A percentile compares a stretch with the other conserved stretches of the same genome.
Evolutionary conservation across 2,329 filamentous ascomycete genomes (phyloP).

Genomic region (Chrysosporium keratinophilum): DNA sequence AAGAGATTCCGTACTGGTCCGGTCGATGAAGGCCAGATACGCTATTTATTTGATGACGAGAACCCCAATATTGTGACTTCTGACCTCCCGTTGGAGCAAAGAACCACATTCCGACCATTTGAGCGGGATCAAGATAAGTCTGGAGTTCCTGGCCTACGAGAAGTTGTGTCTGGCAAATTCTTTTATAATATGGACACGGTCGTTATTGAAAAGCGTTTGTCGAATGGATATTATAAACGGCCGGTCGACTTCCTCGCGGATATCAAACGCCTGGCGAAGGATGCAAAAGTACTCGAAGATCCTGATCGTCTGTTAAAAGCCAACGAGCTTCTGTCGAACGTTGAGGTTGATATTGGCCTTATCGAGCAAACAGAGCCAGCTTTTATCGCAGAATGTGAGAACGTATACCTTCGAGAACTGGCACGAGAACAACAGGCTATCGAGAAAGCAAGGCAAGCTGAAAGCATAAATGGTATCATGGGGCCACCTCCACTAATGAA

Average conservation of each 20-base stretch:
- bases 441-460: conserved; percentile 42
- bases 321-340: conserved; percentile 83
- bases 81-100: conserved; percentile 48
- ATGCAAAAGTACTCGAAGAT: conserved; percentile 73
- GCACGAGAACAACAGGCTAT: conserved; percentile 56
- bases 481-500: conserved; percentile 44
- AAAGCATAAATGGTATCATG: conserved; percentile 32
- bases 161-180: conserved; percentile 68
- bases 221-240: conserved; percentile 90
- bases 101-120: conserved; percentile 59
- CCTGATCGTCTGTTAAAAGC: conserved; percentile 73
- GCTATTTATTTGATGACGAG: conserved; percentile 74
- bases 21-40: conserved; percentile 61
- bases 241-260: conserved; percentile 83
- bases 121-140: conserved; percentile 70
- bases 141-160: conserved; percentile 63
- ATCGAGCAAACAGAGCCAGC: conserved; percentile 57
- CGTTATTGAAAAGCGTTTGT: conserved; percentile 89
- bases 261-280: conserved; percentile 72
- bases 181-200: conserved; percentile 92
- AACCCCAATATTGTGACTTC: conserved; percentile 57
- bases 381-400: conserved; percentile 64
- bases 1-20: conserved; percentile 75
- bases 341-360: conserved; percentile 79
- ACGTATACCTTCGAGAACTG: conserved; percentile 62